These are phyloP conservation scores for Parathielavia hyrcaniae DNA, from an alignment of 495 filamentous ascomycete genomes.

Conservation along the genomic window DNA sequence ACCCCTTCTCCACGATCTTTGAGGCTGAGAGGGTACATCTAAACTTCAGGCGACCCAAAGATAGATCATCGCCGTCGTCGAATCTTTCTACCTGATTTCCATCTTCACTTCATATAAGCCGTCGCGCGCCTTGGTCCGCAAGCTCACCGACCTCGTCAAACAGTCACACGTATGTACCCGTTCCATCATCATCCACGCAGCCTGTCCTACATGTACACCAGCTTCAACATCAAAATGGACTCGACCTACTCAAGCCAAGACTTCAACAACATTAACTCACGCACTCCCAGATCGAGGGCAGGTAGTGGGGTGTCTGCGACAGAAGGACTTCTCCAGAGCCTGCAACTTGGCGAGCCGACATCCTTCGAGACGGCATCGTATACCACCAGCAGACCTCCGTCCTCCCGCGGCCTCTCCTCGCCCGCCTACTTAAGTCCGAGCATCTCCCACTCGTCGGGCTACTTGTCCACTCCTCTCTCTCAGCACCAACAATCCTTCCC, in stretches of 20 bases:
- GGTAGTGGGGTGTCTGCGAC: constrained; percentile 35
- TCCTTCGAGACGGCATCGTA: constrained; percentile 28
- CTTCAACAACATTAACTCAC: constrained; percentile 43
- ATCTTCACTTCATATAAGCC: constrained; percentile 28
- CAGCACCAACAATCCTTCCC: constrained; percentile 31
- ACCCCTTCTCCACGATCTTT: constrained; percentile 25
- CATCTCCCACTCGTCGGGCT: constrained; percentile 25
- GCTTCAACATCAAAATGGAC: constrained; percentile 29
- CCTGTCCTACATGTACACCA: constrained; percentile 4
- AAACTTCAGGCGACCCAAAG: constrained; percentile 28
- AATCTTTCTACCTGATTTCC: constrained; percentile 30
- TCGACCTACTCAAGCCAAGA: constrained; percentile 26
- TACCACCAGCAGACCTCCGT: constrained; percentile 29
- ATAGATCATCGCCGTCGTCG: constrained; percentile 24
- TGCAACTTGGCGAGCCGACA: constrained; percentile 30
- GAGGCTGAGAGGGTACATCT: constrained; percentile 32
- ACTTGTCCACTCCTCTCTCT: constrained; percentile 22
- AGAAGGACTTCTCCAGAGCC: constrained; percentile 32
- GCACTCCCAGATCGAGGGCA: constrained; percentile 39
- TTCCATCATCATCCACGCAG: constrained; percentile 15
- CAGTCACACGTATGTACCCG: constrained; percentile 29
- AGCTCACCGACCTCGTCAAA: constrained; percentile 9
- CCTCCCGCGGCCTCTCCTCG: constrained; percentile 27
- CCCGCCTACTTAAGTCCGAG: constrained; percentile 27
- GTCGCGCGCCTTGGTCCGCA: constrained; percentile 8